These are phyloP conservation scores for Dictyostelium discoideum DNA, from an alignment of 78 protist genomes.

Conservation along the genomic window DNA sequence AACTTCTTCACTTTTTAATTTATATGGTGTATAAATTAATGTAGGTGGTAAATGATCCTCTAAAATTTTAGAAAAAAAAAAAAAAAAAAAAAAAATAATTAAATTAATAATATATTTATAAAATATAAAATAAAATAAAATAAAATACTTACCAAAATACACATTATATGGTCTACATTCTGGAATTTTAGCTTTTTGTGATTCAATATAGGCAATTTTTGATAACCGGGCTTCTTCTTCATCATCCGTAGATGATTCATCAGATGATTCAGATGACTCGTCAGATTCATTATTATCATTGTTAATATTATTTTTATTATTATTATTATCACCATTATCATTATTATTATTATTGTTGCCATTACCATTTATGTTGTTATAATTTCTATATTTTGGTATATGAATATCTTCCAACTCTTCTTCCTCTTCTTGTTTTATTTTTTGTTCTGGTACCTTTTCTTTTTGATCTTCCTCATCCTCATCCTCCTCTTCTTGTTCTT, in stretches of 20 bases:
- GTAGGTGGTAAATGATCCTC: constrained; percentile 21
- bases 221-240: background rate
- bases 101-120: too few species aligned
- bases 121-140: too few species aligned
- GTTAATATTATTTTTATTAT: too few species aligned
- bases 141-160: background rate
- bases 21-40: constrained; percentile 19
- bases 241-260: background rate
- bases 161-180: background rate
- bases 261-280: background rate
- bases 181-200: constrained; percentile 1
- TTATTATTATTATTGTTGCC: too few species aligned
- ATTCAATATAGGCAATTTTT: background rate
- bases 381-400: background rate
- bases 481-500: background rate
- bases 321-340: too few species aligned
- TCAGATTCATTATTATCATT: background rate
- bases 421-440: background rate
- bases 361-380: background rate
- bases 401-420: background rate
- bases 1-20: background rate
- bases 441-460: background rate
- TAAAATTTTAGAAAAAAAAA: too few species aligned
- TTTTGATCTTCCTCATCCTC: background rate
- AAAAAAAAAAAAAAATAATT: too few species aligned